Conservation (phyloP, 495 filamentous ascomycete species). For the Elasticomyces elasticus region DNA sequence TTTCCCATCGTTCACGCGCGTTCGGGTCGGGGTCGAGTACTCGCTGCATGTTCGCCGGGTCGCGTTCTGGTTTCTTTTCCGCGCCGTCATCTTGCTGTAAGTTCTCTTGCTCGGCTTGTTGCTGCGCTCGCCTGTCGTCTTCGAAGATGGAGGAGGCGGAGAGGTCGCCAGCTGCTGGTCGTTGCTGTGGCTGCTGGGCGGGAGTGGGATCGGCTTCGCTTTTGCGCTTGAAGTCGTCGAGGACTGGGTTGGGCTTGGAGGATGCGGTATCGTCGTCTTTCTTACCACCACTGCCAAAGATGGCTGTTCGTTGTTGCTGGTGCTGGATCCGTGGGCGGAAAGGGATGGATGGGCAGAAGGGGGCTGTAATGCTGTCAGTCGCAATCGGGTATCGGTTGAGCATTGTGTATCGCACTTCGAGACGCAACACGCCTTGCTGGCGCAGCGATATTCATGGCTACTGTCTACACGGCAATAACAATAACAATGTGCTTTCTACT, state of each 20-base stretch:
- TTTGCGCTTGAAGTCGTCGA: conserved; percentile 27
- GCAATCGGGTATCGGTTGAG: neutral
- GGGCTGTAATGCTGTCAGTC: conserved; percentile 8
- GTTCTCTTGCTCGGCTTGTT: conserved; percentile 7
- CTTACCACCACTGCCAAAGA: neutral
- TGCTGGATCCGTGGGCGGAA: conserved; percentile 8
- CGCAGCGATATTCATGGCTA: conserved; percentile 9
- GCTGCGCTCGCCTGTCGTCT: conserved; percentile 21
- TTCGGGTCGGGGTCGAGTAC: conserved; percentile 61
- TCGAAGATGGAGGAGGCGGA: conserved; percentile 52
- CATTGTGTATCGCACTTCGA: conserved; percentile 3
- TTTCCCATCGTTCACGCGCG: conserved; percentile 59
- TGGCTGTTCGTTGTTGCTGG: conserved; percentile 7
- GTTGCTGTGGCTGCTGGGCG: neutral
- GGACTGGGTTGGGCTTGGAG: conserved; percentile 20
- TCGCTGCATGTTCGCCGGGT: conserved; percentile 41
- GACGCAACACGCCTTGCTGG: conserved; percentile 6
- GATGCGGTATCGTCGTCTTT: neutral
- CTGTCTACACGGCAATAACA: too few relatives aligned
- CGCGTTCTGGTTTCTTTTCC: conserved; percentile 24
- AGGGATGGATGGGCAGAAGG: conserved; percentile 16
- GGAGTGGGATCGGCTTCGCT: neutral
- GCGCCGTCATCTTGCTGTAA: too few relatives aligned
- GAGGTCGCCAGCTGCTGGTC: conserved; percentile 30
- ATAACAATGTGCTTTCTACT: too few relatives aligned